These are phyloP conservation scores for Trametes cubensis DNA, from an alignment of 768 basidiomycete species.

Conservation along the genomic window DNA sequence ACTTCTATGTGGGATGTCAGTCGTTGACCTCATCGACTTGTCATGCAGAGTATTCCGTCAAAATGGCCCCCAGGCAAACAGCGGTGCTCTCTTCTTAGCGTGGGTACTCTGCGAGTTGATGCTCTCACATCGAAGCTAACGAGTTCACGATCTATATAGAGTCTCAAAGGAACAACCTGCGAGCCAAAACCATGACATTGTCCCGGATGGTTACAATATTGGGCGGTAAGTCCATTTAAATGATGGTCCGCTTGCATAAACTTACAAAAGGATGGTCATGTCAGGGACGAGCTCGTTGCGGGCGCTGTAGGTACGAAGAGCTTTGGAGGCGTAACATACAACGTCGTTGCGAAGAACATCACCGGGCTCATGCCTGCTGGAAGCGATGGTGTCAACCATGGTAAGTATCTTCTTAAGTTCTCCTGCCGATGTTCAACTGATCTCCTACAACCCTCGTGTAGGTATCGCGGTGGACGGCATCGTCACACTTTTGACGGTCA, in stretches of 20 bases:
- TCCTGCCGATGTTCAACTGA: background rate
- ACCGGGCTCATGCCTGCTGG: constrained; percentile 57
- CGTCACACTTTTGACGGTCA: constrained; percentile 53
- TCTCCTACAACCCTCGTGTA: constrained; percentile 22
- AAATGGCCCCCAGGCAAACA: constrained; percentile 34
- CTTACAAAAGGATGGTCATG: background rate
- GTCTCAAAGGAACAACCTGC: constrained; percentile 32
- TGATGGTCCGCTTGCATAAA: background rate
- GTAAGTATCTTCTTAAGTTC: constrained; percentile 30
- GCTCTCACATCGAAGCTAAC: background rate
- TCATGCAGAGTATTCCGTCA: constrained; percentile 33
- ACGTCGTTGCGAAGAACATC: constrained; percentile 44
- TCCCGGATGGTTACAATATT: constrained; percentile 35
- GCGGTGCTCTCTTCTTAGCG: constrained; percentile 41
- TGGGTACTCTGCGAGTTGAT: constrained; percentile 20
- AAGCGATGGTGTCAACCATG: constrained; percentile 49
- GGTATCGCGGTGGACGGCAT: constrained; percentile 61
- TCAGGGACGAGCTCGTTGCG: constrained; percentile 41
- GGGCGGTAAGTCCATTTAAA: constrained; percentile 33
- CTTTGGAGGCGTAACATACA: constrained; percentile 48
- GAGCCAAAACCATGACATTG: constrained; percentile 30
- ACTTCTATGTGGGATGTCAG: background rate
- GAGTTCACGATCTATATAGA: constrained; percentile 15
- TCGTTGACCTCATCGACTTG: background rate
- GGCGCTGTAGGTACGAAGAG: constrained; percentile 39